Evolutionary conservation across 2,329 filamentous ascomycete genomes (phyloP), one percentile per base, ranked within the genome.

Genomic region (Alternaria longipes): DNA sequence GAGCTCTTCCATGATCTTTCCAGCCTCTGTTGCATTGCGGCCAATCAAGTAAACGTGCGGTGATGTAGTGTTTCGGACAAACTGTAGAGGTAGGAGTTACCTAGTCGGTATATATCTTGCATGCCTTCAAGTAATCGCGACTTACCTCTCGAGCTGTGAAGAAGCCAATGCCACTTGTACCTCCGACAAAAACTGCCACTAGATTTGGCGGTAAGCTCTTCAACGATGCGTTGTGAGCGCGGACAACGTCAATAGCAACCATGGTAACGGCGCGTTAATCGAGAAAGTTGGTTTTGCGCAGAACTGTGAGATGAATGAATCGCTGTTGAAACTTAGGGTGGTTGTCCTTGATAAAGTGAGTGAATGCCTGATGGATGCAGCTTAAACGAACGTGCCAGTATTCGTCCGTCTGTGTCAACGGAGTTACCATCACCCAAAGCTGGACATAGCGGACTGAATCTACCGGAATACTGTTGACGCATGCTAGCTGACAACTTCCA

Each of bases 21-120:
- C 64, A 38, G 78, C 81, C 63, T 78, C 77, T 14, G 74, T 70
- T 56, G 74, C 69, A 60, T 74, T 79, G 56, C 81, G 81, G 53
- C 81, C 81, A 54, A 83, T 62, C 14, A 83, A 79, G 57, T 83
- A 83, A 34, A 81, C 72, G 47, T 73, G 73, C 7, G 81, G 81
- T 18, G 73, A 68, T 14, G 64, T 72, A 1, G 79, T 77, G 18
- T 77, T 74, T 22, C 77, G 69, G 46, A 81, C 82, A 34, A 83
- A 67, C 20, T 42, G 18, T 42, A 22, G 11, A 42, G 40, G 3
- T 42, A 18, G 38, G 38, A 18, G 24, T 20, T 42, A 7, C 9
- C 8, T 22, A 42, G 40, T 42, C 20, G 22, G 40, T 22, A 12
- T 22, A 14, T 22, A 9, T 22, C 11, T 7, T 11, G 12, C 3